Conservation (phyloP, 179 eudicot genomes). For the Pouteria campechiana region DNA sequence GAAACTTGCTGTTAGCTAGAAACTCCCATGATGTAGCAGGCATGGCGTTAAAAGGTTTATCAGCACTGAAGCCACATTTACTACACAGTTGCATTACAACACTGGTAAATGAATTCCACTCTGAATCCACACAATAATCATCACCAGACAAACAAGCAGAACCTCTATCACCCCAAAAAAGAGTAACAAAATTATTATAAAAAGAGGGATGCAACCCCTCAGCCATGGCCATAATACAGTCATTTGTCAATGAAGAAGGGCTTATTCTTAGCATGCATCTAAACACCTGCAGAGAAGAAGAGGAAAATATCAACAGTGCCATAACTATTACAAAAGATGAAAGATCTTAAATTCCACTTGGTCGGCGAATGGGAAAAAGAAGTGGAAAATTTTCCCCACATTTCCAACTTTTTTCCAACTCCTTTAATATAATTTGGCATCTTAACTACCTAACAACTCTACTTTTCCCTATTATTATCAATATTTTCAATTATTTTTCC, state of each 20-base stretch:
- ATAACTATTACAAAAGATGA: too few relatives aligned
- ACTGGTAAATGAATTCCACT: slow-evolving; percentile 67
- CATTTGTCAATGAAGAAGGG: slow-evolving; percentile 79
- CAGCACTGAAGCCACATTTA: slow-evolving; percentile 15
- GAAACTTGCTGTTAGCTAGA: slow-evolving; percentile 62
- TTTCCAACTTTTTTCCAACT: too few relatives aligned
- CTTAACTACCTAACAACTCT: too few relatives aligned
- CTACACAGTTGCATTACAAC: slow-evolving; percentile 41
- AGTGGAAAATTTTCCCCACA: too few relatives aligned
- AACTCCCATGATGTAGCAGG: slow-evolving; percentile 74
- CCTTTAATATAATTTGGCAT: too few relatives aligned
- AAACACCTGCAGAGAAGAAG: slow-evolving; percentile 32
- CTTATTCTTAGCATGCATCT: slow-evolving; percentile 74
- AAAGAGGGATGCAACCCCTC: slow-evolving; percentile 59
- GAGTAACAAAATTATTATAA: slow-evolving; percentile 57
- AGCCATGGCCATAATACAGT: slow-evolving; percentile 78
- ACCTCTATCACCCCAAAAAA: slow-evolving; percentile 68
- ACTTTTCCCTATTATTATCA: too few relatives aligned
- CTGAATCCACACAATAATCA: slow-evolving; percentile 45
- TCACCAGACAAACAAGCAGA: slow-evolving; percentile 27
- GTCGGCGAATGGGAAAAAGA: too few relatives aligned
- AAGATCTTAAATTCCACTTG: too few relatives aligned
- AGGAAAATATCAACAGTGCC: background rate
- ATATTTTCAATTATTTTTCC: too few relatives aligned
- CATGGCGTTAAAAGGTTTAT: slow-evolving; percentile 13